Evolutionary conservation across 2,329 filamentous ascomycete genomes (phyloP).

Genomic region (Colletotrichum sp.): DNA sequence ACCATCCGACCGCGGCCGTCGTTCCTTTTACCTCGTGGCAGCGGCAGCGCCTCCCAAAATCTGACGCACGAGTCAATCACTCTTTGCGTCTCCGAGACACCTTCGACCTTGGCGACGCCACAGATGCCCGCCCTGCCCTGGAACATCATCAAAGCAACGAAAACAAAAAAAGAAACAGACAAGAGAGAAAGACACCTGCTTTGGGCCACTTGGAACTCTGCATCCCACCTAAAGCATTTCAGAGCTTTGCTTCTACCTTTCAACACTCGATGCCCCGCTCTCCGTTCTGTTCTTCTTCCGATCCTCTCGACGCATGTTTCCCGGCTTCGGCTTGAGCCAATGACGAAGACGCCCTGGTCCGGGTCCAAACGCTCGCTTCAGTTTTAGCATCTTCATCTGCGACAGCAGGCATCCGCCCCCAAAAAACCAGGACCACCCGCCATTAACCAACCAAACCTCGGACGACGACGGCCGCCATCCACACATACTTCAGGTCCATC

Average conservation of each 20-base stretch:
- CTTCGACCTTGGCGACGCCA: conserved; percentile 11
- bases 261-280: background rate
- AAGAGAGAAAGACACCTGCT: background rate
- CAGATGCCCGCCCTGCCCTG: background rate
- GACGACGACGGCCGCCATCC: background rate
- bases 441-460: background rate
- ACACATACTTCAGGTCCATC: background rate
- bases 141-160: background rate
- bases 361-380: conserved; percentile 23
- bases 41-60: background rate
- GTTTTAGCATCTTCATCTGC: conserved; percentile 22
- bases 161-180: background rate
- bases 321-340: background rate
- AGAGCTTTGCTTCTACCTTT: background rate
- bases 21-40: conserved; percentile 21
- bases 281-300: background rate
- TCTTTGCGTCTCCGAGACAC: conserved; percentile 14
- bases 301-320: background rate
- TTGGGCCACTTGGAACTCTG: background rate
- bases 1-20: conserved; percentile 5
- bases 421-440: background rate
- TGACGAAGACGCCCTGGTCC: conserved; percentile 11
- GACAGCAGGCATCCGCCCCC: conserved; percentile 18
- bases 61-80: conserved; percentile 18
- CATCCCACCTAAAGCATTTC: background rate